Evolutionary conservation across 208 protist genomes (phyloP), one percentile per base, ranked within the genome.

Genomic region (Jaenimonas drosophilae): DNA sequence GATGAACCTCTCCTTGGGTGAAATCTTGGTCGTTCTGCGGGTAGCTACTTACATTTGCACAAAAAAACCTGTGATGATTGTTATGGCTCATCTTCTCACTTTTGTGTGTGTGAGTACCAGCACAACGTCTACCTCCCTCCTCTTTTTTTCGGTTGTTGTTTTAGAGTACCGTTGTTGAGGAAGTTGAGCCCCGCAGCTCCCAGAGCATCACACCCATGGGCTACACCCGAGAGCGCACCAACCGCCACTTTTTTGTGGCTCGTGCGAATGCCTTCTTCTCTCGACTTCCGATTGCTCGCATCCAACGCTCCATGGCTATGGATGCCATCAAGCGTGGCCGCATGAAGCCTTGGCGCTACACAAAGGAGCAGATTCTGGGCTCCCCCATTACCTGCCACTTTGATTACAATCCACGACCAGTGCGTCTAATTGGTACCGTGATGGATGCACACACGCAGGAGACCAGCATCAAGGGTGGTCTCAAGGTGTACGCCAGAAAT

Each of bases 231-330:
- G 79, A 93, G 68, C 72, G 84, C 32, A 93, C 84, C 7, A 85
- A 88, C 50, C 69, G 78, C 2, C 76, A 94, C 59, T 94, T 94
- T 49, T 94, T 90, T 32, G 73, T 88, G 42, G 53, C 86, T 5
- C 67, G 86, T 16, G 81, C 86, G 7, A 94, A 88, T 49, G 86
- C 81, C 36, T 94, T 94, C 57, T 94, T 94, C 54, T 85, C 73
- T 4, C 75, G 86, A 7, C 71, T 94, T 12, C 86, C 86, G 4
- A 87, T 94, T 30, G 53, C 71, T 14, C 75, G 81, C 54, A 78
- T 91, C 47, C 78, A 94, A 53, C 86, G 86, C 36, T 66, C 86
- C 12, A 59, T 88, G 46, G 79, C 86, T 14, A 78, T 94, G 62
- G 86, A 94, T 49, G 55, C 78, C 0, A 84, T 94, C 37, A 80